These are phyloP conservation scores for Pseudogymnoascus destructans DNA, from an alignment of 2,329 filamentous ascomycete species.

Conservation along the genomic window DNA sequence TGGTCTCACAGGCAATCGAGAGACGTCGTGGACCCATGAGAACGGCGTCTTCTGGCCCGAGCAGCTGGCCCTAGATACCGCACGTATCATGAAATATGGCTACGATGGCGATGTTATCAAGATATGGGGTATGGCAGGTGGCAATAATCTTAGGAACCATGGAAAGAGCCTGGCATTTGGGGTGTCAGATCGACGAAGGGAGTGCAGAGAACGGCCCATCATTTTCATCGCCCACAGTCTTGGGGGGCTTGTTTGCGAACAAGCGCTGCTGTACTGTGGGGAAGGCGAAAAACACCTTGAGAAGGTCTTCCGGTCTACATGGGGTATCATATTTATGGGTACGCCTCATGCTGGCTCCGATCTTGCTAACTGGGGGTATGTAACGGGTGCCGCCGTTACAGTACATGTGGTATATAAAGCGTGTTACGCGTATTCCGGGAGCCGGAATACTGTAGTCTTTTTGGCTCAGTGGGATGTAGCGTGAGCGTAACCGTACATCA, in stretches of 20 bases:
- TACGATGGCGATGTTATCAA: slow-evolving; percentile 10
- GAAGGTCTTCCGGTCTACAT: slow-evolving; percentile 12
- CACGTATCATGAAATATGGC: slow-evolving; percentile 1
- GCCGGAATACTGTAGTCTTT: too few species aligned
- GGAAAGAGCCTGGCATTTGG: slow-evolving; percentile 13
- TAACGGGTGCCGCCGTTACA: too few species aligned
- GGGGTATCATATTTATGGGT: slow-evolving; percentile 16
- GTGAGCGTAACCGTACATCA: too few species aligned
- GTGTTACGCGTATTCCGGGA: too few species aligned
- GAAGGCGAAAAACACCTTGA: slow-evolving; percentile 8
- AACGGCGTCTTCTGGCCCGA: slow-evolving; percentile 14
- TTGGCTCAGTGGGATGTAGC: too few species aligned
- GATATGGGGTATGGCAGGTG: slow-evolving; percentile 10
- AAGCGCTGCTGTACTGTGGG: slow-evolving; percentile 13
- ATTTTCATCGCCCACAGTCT: slow-evolving; percentile 17
- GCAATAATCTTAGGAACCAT: slow-evolving; percentile 13
- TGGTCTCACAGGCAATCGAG: slow-evolving; percentile 30
- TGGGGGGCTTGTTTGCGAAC: slow-evolving; percentile 15
- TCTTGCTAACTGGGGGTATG: slow-evolving; percentile 11
- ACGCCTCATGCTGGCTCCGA: slow-evolving; percentile 16
- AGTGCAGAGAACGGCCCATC: slow-evolving; percentile 13
- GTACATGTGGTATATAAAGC: too few species aligned
- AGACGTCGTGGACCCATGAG: slow-evolving; percentile 28
- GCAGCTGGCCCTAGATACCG: slow-evolving; percentile 6
- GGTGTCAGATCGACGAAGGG: slow-evolving; percentile 11